Base-by-base conservation (phyloP, 495 filamentous ascomycete genomes). In the Penicillium ucsense region DNA sequence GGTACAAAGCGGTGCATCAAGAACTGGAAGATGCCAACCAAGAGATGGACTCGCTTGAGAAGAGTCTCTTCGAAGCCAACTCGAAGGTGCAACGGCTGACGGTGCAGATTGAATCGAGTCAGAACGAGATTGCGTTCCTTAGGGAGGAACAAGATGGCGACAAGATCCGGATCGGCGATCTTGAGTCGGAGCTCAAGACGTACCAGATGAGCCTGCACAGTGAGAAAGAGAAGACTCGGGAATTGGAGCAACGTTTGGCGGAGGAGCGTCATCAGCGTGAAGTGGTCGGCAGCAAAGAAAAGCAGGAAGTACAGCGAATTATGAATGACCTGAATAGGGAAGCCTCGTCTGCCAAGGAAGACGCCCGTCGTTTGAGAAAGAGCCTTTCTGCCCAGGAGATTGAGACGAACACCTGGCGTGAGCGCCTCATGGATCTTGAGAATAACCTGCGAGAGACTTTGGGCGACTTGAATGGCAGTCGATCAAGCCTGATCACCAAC, bases 101-200 rank as follows among this genome's bases (percentile, higher is more conserved):
- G 6, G 86, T 98, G 42, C 89, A 97, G 64, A 82, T 88, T 44
- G 92, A 98, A 68, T 92, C 86, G 4, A 83, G 83, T 49, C 90
- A 96, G 59, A 84, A 83, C 42, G 92, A 98, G 66, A 94, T 97
- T 62, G 80, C 85, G 0, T 98, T 98, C 79, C 62, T 98, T 29
- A 82, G 94, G 5, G 94, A 98, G 59, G 92, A 98, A 69, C 92
- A 97, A 71, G 92, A 98, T 64, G 82, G 78, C 34, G 94, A 98
- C 64, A 98, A 97, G 77, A 96, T 98, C 60, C 88, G 88, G 63
- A 98, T 97, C 53, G 89, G 92, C 20, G 87, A 96, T 53, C 72
- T 97, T 4, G 88, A 95, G 57, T 83, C 84, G 7, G 78, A 82
- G 27, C 69, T 95, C 9, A 86, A 87, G 62, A 82, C 79, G 34